phyloP scores from a whole-genome alignment of 345 rosid species.

The Linum trigynum region DNA sequence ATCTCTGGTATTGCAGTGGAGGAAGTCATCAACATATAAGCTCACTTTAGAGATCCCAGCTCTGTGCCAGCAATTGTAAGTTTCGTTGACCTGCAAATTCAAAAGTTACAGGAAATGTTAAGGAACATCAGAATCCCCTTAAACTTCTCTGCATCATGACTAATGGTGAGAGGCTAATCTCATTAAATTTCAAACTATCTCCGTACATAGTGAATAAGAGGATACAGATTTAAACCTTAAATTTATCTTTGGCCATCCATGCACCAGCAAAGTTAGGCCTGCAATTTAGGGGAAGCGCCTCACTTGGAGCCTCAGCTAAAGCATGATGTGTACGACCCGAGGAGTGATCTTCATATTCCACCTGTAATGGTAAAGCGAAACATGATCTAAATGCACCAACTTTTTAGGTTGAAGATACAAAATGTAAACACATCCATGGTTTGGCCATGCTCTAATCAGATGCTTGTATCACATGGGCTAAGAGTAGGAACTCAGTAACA shows the following conservation, averaged over 20 bases:
- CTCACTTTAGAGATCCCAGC: conserved; percentile 55
- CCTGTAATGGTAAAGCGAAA: conserved; percentile 29
- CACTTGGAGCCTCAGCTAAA: conserved; percentile 77
- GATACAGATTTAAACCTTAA: conserved; percentile 37
- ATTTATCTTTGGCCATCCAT: conserved; percentile 66
- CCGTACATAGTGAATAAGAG: too few relatives aligned
- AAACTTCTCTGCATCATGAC: neutral
- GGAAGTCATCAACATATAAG: conserved; percentile 55
- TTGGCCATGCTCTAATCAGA: neutral
- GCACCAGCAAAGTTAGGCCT: conserved; percentile 72
- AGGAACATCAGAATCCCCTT: neutral
- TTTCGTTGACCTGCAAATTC: conserved; percentile 62
- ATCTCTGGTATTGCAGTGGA: conserved; percentile 59
- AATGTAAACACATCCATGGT: neutral
- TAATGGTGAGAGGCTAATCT: neutral
- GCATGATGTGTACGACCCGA: conserved; percentile 51
- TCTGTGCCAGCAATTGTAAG: conserved; percentile 87
- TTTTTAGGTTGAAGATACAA: neutral
- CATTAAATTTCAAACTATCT: too few relatives aligned
- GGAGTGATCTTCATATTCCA: conserved; percentile 64
- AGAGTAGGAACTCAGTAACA: neutral
- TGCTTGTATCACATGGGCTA: neutral
- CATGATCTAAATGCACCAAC: neutral
- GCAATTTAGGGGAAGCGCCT: conserved; percentile 82
- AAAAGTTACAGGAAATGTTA: neutral